Evolutionary conservation across 129 eudicot species (phyloP).

Genomic region (Helichrysum umbraculigerum): DNA sequence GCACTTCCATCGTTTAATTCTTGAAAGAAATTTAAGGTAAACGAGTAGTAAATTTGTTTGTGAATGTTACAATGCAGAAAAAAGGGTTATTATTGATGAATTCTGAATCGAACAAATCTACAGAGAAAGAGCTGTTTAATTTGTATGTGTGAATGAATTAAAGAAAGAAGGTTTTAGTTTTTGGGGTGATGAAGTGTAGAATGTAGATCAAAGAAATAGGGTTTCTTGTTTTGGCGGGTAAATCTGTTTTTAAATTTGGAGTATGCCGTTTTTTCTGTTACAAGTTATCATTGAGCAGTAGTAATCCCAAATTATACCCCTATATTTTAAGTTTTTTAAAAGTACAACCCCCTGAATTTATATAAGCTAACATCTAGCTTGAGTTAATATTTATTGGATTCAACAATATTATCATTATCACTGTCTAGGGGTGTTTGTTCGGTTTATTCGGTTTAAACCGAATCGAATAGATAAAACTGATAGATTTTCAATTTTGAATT

Average conservation of each 20-base stretch:
- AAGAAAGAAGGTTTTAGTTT: neutral
- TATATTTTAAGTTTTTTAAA: neutral
- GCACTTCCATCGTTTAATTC: neutral
- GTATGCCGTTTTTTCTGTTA: neutral
- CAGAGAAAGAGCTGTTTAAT: neutral
- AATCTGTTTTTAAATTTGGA: neutral
- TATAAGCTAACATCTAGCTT: neutral
- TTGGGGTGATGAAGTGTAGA: neutral
- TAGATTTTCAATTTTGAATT: too few species aligned
- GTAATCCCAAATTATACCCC: neutral
- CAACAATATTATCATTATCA: too few species aligned
- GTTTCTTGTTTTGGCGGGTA: conserved; percentile 3
- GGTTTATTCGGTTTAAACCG: too few species aligned
- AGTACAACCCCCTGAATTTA: neutral
- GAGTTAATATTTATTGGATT: too few species aligned
- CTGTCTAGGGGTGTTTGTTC: too few species aligned
- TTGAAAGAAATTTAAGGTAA: neutral
- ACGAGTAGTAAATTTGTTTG: neutral
- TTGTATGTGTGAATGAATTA: neutral
- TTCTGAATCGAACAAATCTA: neutral
- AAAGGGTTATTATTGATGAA: neutral
- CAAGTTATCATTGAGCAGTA: neutral
- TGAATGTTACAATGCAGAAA: neutral
- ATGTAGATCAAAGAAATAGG: neutral
- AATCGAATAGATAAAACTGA: too few species aligned